Conservation (phyloP, 305 asterid species). For the Galium porrigens region DNA sequence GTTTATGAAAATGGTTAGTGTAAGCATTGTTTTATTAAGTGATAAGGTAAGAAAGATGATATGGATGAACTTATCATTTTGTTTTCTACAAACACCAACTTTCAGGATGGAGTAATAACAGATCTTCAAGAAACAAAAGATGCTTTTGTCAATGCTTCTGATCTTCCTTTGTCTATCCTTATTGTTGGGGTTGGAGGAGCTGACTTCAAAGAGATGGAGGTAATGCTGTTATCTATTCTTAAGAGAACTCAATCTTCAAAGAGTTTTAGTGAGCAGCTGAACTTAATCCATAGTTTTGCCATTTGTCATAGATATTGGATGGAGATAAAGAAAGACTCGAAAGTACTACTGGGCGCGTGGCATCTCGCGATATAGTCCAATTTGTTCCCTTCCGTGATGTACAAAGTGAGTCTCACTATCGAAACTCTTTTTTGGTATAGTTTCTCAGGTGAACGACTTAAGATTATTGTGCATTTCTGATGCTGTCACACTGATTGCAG, state of each 20-base stretch:
- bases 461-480: not conserved
- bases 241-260: not conserved
- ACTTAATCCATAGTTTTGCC: not conserved
- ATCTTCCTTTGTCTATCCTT: slow-evolving; percentile 81
- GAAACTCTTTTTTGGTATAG: not conserved
- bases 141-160: slow-evolving; percentile 82
- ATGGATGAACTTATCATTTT: not conserved
- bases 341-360: slow-evolving; percentile 76
- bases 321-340: slow-evolving; percentile 86
- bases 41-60: not conserved
- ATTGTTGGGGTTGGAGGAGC: slow-evolving; percentile 99
- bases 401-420: slow-evolving; percentile 42
- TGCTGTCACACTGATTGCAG: slow-evolving; percentile 31
- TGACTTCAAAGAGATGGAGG: slow-evolving; percentile 98
- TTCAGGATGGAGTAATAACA: slow-evolving; percentile 90
- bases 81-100: not conserved
- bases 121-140: slow-evolving; percentile 98
- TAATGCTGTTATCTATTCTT: slow-evolving; percentile 14
- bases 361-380: slow-evolving; percentile 91
- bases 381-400: slow-evolving; percentile 82
- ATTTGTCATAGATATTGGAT: slow-evolving; percentile 50
- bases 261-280: not conserved
- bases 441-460: not conserved
- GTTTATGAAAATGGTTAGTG: not conserved
- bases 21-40: not conserved